Percentiles rank a stretch among this genome's conserved stretches.
These are phyloP conservation scores for Naumovozyma baii DNA, from an alignment of 805 yeast genomes.

Conservation along the genomic window DNA sequence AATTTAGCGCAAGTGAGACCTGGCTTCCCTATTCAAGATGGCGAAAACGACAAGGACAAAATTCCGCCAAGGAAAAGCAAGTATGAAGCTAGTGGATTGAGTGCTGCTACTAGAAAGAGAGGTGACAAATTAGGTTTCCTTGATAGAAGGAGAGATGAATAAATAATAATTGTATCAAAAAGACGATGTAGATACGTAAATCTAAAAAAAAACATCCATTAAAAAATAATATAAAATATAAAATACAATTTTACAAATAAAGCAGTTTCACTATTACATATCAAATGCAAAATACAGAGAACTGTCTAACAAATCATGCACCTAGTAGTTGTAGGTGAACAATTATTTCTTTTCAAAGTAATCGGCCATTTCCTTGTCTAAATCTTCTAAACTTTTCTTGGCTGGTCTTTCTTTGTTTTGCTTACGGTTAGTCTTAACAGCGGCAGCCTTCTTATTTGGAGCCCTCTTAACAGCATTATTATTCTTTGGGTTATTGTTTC, in stretches of 20 bases:
- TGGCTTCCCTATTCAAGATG: conserved; percentile 40
- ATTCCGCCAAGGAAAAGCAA: conserved; percentile 43
- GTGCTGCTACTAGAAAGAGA: conserved; percentile 45
- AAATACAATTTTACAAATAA: neutral
- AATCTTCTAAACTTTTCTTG: conserved; percentile 78
- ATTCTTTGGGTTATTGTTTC: conserved; percentile 11
- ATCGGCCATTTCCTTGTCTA: conserved; percentile 97
- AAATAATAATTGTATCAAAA: neutral
- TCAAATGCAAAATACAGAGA: neutral
- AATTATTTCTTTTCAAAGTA: conserved; percentile 51
- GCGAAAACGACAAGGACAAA: conserved; percentile 16
- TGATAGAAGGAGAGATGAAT: conserved; percentile 15
- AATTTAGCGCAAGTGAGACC: conserved; percentile 39
- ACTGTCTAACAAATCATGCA: no score
- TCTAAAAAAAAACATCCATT: no score
- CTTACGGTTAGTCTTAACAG: conserved; percentile 29
- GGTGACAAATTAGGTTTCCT: conserved; percentile 40
- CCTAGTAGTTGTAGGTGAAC: no score
- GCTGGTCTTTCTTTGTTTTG: conserved; percentile 35
- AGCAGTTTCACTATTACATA: neutral
- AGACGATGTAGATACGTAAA: no score
- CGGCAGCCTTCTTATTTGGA: conserved; percentile 30
- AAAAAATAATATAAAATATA: neutral
- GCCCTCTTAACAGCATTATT: conserved; percentile 15
- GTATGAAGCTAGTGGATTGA: conserved; percentile 59